Base-by-base conservation (phyloP, 768 basidiomycete species). In the Rhodocollybia butyracea region DNA sequence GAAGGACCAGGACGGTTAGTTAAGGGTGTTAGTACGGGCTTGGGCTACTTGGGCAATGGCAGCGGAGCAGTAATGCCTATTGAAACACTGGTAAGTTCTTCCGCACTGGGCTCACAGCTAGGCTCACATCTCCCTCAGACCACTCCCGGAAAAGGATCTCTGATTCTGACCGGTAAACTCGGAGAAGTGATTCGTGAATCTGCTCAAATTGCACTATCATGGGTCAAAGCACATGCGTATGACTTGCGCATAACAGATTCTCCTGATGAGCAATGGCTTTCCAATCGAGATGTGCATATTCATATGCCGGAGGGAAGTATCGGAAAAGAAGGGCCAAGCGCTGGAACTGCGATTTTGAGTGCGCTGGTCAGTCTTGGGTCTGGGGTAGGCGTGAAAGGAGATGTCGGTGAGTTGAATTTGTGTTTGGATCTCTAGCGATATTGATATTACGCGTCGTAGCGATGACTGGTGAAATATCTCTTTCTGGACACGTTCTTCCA, bases 171-270 rank as follows among this genome's bases (percentile, higher is more conserved):
- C 0, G 97, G 97, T 36, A 98, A 98, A 72, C 86, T 99, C 3
- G 96, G 96, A 41, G 97, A 99, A 63, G 97, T 98, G 57, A 98
- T 99, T 68, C 82, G 92, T 34, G 97, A 98, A 73, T 92, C 89
- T 59, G 94, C 95, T 1, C 93, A 97, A 68, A 97, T 99, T 60
- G 93, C 89, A 3, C 71, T 98, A 57, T 89, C 89, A 65, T 98
- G 91, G 89, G 89, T 96, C 38, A 95, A 94, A 68, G 77, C 86
- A 8, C 91, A 98, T 65, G 92, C 97, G 12, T 89, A 80, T 66
- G 86, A 89, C 48, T 80, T 98, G 11, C 94, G 94, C 3, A 90
- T 98, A 64, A 94, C 94, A 5, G 68, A 79, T 46, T 77, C 79
- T 1, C 73, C 80, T 0, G 82, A 81, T 5, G 89, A 91, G 53